Conservation (phyloP, 2,329 filamentous ascomycete species). For the Dactylellina leptospora region DNA sequence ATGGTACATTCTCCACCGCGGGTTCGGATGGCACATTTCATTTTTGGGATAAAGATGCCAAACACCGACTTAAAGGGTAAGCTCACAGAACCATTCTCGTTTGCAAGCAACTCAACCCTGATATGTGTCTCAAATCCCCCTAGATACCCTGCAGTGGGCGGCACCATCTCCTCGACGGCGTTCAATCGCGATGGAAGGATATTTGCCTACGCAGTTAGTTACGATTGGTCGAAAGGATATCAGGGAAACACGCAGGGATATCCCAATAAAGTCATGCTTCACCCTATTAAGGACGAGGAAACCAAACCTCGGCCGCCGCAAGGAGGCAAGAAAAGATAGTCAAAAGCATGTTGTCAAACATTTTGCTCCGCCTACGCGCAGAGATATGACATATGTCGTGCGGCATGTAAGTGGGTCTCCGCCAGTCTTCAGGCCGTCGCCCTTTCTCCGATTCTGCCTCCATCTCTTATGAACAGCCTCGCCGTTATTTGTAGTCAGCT, state of each 20-base stretch:
- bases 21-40: constrained; percentile 96
- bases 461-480: no score
- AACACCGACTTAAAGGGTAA: constrained; percentile 81
- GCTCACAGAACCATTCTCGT: background rate
- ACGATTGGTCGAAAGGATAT: constrained; percentile 99
- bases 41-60: constrained; percentile 94
- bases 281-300: constrained; percentile 75
- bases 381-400: no score
- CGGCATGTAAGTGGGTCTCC: no score
- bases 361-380: no score
- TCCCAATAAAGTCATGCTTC: constrained; percentile 84
- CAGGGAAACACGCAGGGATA: constrained; percentile 78
- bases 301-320: constrained; percentile 64
- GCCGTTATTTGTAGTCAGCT: no score
- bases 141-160: constrained; percentile 77
- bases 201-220: constrained; percentile 89
- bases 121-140: background rate
- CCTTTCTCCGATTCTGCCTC: no score
- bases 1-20: constrained; percentile 98
- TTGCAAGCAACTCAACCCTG: background rate
- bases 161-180: constrained; percentile 87
- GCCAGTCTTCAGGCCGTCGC: no score
- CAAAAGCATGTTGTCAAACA: background rate
- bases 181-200: constrained; percentile 87
- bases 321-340: constrained; percentile 50